A percentile compares a stretch with the other conserved stretches of the same genome.
Conservation (phyloP, 306 rosid species). For the Cucumis melo region DNA sequence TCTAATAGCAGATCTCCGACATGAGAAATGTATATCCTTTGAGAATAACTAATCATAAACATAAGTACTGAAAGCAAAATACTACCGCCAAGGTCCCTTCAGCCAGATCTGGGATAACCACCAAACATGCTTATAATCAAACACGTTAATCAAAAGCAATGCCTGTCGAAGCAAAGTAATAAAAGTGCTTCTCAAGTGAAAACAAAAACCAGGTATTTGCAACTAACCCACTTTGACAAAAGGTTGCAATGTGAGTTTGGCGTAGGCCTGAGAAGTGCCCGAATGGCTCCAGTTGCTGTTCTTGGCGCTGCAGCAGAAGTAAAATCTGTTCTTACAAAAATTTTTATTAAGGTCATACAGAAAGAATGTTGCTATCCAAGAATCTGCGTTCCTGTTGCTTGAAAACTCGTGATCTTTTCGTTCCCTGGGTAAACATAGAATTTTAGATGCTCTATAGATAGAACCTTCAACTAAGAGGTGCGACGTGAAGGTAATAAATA, state of each 20-base stretch:
- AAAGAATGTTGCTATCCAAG: background rate
- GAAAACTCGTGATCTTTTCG: conserved; percentile 9
- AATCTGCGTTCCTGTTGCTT: background rate
- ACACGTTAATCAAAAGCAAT: background rate
- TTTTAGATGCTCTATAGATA: background rate
- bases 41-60: background rate
- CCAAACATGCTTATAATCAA: background rate
- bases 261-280: background rate
- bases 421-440: background rate
- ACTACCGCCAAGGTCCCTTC: background rate
- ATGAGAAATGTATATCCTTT: background rate
- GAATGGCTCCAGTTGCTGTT: background rate
- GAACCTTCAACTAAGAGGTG: background rate
- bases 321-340: background rate
- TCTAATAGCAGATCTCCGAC: background rate
- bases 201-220: background rate
- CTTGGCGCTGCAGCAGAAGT: background rate
- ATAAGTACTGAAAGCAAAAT: background rate
- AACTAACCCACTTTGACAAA: background rate
- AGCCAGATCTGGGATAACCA: background rate
- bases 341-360: background rate
- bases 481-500: background rate
- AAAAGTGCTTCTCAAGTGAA: background rate
- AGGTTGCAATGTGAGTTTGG: background rate
- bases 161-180: background rate